These are phyloP conservation scores for Skeletonema grethae DNA, from an alignment of 108 stramenopile species.

Conservation along the genomic window DNA sequence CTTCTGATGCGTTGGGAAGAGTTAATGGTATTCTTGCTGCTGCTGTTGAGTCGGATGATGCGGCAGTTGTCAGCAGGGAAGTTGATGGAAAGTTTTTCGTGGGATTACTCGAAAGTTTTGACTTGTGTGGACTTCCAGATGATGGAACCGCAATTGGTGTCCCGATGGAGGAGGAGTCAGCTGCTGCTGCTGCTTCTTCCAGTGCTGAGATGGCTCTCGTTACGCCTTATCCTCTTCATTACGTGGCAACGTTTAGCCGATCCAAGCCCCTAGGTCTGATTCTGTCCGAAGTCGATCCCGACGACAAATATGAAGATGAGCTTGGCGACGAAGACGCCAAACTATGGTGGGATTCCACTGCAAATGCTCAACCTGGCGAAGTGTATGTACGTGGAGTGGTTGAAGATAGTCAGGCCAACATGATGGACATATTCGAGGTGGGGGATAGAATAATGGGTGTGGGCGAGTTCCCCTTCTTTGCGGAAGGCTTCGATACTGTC, in stretches of 20 bases:
- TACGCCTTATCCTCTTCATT: slow-evolving; percentile 74
- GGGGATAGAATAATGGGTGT: slow-evolving; percentile 78
- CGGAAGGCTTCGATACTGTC: slow-evolving; percentile 71
- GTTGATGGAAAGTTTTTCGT: slow-evolving; percentile 7
- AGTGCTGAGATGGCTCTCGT: slow-evolving; percentile 12
- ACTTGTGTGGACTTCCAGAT: slow-evolving; percentile 9
- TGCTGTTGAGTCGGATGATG: not conserved
- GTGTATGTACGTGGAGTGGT: slow-evolving; percentile 76
- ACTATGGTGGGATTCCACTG: slow-evolving; percentile 62
- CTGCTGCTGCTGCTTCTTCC: not conserved
- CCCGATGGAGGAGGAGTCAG: not conserved
- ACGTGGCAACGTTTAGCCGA: slow-evolving; percentile 78
- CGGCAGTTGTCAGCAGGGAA: not conserved
- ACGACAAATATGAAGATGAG: slow-evolving; percentile 41
- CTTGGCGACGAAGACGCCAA: slow-evolving; percentile 37
- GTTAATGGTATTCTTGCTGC: not conserved
- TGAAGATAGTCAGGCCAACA: slow-evolving; percentile 57
- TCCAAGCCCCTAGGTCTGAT: slow-evolving; percentile 59
- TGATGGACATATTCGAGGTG: slow-evolving; percentile 75
- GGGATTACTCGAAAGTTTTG: slow-evolving; percentile 6
- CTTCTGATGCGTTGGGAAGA: not conserved
- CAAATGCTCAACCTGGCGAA: slow-evolving; percentile 63
- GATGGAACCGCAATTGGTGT: slow-evolving; percentile 1
- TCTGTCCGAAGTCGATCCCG: slow-evolving; percentile 59
- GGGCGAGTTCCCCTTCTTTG: slow-evolving; percentile 71